Conservation (phyloP, 768 basidiomycete genomes). For the Lentinula lateritia region DNA sequence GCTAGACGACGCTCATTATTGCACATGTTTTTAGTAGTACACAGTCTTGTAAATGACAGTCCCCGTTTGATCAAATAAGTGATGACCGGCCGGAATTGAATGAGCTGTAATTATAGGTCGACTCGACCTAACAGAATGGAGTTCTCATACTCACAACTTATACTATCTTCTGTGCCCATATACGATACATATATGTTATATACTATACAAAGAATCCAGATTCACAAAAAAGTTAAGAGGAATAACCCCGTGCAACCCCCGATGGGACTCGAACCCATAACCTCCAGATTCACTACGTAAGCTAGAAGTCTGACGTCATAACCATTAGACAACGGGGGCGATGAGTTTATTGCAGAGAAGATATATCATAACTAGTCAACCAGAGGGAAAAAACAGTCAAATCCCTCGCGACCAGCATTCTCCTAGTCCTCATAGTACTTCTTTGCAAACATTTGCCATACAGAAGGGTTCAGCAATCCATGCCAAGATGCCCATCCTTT, state of each 20-base stretch:
- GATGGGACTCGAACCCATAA: neutral
- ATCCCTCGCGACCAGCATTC: neutral
- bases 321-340: conserved; percentile 1
- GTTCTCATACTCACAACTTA: too few relatives aligned
- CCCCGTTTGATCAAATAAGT: too few relatives aligned
- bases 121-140: too few relatives aligned
- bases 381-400: neutral
- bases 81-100: too few relatives aligned
- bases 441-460: neutral
- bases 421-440: neutral
- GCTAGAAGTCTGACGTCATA: conserved; percentile 1
- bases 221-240: neutral
- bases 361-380: neutral
- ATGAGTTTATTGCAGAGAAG: neutral
- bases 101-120: too few relatives aligned
- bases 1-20: too few relatives aligned
- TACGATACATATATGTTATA: too few relatives aligned
- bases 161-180: too few relatives aligned
- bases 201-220: too few relatives aligned
- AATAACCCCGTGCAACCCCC: neutral
- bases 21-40: too few relatives aligned
- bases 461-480: neutral
- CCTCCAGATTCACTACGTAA: neutral
- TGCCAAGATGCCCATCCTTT: neutral
- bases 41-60: too few relatives aligned